These are phyloP conservation scores for Yamadazyma olivae DNA, from an alignment of 805 yeast species.

Conservation along the genomic window DNA sequence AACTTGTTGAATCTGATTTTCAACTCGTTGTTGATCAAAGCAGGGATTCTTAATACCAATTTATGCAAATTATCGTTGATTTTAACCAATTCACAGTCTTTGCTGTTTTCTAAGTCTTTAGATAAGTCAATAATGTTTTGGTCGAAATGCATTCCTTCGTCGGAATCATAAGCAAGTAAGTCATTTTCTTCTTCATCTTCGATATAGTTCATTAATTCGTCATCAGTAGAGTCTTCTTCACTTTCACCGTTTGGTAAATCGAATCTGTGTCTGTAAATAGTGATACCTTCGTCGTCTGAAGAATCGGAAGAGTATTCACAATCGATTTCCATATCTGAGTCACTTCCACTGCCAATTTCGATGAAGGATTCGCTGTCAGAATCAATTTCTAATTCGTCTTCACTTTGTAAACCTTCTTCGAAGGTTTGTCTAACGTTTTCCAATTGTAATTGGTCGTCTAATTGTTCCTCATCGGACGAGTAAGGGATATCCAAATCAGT, in stretches of 20 bases:
- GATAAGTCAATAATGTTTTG: slow-evolving; percentile 38
- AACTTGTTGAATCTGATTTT: slow-evolving; percentile 36
- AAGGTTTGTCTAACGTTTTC: slow-evolving; percentile 36
- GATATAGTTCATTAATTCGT: slow-evolving; percentile 24
- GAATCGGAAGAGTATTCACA: slow-evolving; percentile 22
- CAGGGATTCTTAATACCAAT: slow-evolving; percentile 40
- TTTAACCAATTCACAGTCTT: slow-evolving; percentile 42
- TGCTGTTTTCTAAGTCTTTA: slow-evolving; percentile 39
- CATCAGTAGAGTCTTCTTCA: slow-evolving; percentile 35
- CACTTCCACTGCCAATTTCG: slow-evolving; percentile 31
- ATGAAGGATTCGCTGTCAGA: slow-evolving; percentile 17
- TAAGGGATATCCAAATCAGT: slow-evolving; percentile 23
- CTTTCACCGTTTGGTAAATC: slow-evolving; percentile 33
- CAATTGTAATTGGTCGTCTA: slow-evolving; percentile 30
- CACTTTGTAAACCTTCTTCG: slow-evolving; percentile 31
- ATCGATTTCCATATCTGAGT: slow-evolving; percentile 19
- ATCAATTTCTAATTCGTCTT: slow-evolving; percentile 22
- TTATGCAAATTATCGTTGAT: slow-evolving; percentile 37
- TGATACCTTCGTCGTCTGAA: slow-evolving; percentile 40
- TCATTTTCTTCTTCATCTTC: slow-evolving; percentile 21
- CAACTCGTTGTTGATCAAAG: slow-evolving; percentile 37
- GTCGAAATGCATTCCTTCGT: slow-evolving; percentile 14
- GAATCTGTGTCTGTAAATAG: slow-evolving; percentile 40
- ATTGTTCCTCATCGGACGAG: slow-evolving; percentile 26
- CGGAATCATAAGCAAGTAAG: slow-evolving; percentile 26